phyloP scores from a whole-genome alignment of 179 eudicot species.

The Silene noctiflora region DNA sequence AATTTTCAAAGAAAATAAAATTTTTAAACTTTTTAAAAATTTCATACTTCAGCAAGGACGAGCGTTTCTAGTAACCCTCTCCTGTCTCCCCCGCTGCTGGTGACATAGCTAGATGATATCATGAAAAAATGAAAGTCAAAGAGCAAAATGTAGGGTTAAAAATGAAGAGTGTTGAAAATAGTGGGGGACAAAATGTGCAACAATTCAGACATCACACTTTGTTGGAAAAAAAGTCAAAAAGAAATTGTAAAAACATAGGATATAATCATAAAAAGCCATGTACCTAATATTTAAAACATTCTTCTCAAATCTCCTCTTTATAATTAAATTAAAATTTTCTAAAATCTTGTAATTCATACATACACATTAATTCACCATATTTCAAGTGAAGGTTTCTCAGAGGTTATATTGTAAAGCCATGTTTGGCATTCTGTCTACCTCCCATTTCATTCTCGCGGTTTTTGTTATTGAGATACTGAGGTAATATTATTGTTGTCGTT shows the following conservation, averaged over 20 bases:
- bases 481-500: background rate
- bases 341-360: background rate
- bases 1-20: too few relatives aligned
- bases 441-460: background rate
- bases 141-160: slow-evolving; percentile 14
- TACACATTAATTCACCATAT: too few relatives aligned
- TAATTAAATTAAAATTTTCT: background rate
- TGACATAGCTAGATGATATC: background rate
- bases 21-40: too few relatives aligned
- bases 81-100: too few relatives aligned
- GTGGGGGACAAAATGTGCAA: slow-evolving; percentile 19
- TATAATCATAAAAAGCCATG: background rate
- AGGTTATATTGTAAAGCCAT: slow-evolving; percentile 11
- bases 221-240: background rate
- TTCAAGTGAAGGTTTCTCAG: slow-evolving; percentile 2
- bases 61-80: too few relatives aligned
- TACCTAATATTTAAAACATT: background rate
- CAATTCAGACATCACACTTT: background rate
- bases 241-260: slow-evolving; percentile 11
- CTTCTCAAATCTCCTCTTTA: background rate
- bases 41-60: too few relatives aligned
- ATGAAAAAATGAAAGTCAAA: slow-evolving; percentile 9
- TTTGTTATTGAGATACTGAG: background rate
- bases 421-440: slow-evolving; percentile 19
- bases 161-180: background rate